A percentile compares a stretch with the other conserved stretches of the same genome.
These are phyloP conservation scores for Cucumis cinereus DNA, from an alignment of 306 rosid species.

Conservation along the genomic window DNA sequence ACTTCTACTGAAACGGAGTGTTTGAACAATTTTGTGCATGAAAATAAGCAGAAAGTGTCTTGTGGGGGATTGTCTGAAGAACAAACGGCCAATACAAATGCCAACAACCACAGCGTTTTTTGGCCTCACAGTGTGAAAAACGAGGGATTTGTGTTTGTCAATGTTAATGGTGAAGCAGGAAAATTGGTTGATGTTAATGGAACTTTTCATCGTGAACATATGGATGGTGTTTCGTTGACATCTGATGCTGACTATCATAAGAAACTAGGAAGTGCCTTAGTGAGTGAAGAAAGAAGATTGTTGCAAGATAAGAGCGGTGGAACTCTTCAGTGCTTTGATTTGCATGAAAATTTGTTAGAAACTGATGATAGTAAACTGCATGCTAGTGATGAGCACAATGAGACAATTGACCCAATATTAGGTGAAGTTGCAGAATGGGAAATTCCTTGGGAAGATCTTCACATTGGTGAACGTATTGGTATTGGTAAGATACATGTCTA, in stretches of 20 bases:
- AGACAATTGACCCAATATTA: conserved; percentile 36
- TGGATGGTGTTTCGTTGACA: conserved; percentile 12
- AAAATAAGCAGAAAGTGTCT: conserved; percentile 12
- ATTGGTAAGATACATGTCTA: conserved; percentile 51
- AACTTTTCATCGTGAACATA: conserved; percentile 22
- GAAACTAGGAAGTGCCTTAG: conserved; percentile 12
- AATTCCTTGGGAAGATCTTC: conserved; percentile 94
- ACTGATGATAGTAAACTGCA: conserved; percentile 14
- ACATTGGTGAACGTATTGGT: conserved; percentile 96
- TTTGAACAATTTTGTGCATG: conserved; percentile 4
- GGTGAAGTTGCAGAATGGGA: conserved; percentile 86
- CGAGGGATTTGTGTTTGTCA: conserved; percentile 25
- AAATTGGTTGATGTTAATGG: conserved; percentile 20
- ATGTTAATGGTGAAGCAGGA: conserved; percentile 22
- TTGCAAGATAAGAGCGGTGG: conserved; percentile 21
- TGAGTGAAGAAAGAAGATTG: conserved; percentile 28
- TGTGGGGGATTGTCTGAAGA: conserved; percentile 19
- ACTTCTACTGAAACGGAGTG: conserved; percentile 19
- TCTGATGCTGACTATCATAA: conserved; percentile 11
- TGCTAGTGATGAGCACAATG: conserved; percentile 27
- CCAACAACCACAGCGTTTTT: conserved; percentile 14
- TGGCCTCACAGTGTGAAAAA: conserved; percentile 17
- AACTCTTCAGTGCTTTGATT: conserved; percentile 14
- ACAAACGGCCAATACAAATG: conserved; percentile 17
- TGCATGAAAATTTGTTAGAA: conserved; percentile 25